phyloP scores from a whole-genome alignment of 257 asterid species.

The Solanum bulbocastanum region DNA sequence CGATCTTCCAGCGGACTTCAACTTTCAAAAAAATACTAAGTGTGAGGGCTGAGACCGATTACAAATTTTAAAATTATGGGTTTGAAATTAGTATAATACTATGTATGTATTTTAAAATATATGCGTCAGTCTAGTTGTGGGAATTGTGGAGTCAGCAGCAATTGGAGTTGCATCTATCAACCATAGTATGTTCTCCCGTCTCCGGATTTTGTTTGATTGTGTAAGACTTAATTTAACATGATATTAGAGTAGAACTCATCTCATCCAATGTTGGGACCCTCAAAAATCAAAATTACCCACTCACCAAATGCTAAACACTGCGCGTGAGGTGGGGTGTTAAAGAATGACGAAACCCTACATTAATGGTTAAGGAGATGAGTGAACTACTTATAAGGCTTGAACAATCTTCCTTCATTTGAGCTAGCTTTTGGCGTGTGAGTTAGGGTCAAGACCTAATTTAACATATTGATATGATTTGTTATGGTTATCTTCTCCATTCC shows the following conservation, averaged over 20 bases:
- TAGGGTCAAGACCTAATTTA: no score
- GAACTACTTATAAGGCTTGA: no score
- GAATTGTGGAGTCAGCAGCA: not conserved
- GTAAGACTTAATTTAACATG: no score
- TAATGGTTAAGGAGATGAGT: no score
- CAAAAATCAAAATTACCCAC: no score
- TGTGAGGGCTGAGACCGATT: not conserved
- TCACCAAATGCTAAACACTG: no score
- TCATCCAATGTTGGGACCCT: no score
- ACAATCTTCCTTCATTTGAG: no score
- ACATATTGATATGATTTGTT: not conserved
- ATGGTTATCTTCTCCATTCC: not conserved
- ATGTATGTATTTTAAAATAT: not conserved
- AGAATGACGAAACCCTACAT: no score
- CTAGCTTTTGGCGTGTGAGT: no score
- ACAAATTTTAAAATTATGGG: not conserved
- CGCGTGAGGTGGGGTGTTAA: no score
- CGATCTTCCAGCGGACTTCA: not conserved
- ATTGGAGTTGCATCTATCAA: not conserved
- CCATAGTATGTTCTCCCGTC: not conserved
- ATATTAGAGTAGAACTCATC: no score
- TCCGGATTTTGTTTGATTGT: not conserved
- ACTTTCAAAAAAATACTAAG: not conserved
- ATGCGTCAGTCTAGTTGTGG: not conserved
- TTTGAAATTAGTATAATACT: not conserved